Evolutionary conservation across 1,139 yeast genomes (phyloP).

Genomic region (Blastobotrys ciferrii): DNA sequence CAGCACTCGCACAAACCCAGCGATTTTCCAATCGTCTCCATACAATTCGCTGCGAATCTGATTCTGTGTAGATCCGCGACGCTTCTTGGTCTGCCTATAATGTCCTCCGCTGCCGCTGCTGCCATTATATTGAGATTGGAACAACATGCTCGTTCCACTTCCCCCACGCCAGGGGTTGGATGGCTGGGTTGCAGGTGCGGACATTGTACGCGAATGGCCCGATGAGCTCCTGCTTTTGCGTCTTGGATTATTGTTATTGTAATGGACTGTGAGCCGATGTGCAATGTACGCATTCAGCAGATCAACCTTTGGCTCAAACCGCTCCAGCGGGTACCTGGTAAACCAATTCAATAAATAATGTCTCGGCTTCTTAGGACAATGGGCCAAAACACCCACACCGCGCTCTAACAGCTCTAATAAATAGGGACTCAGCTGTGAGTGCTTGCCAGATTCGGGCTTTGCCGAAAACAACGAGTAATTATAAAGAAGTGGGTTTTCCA

Average conservation of each 20-base stretch:
- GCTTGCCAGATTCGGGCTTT: constrained; percentile 3
- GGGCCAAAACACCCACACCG: constrained; percentile 62
- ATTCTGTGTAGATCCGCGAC: constrained; percentile 22
- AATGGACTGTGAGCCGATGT: constrained; percentile 34
- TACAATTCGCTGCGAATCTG: constrained; percentile 59
- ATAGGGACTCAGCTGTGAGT: constrained; percentile 30
- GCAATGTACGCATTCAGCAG: constrained; percentile 40
- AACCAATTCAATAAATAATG: constrained; percentile 60
- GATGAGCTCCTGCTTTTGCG: not conserved
- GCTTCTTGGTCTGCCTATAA: constrained; percentile 30
- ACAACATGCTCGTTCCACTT: not conserved
- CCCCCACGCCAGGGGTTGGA: not conserved
- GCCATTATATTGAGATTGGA: not conserved
- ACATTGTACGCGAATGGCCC: constrained; percentile 1
- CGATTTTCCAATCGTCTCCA: constrained; percentile 78
- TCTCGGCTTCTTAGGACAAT: constrained; percentile 43
- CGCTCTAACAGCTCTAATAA: constrained; percentile 67
- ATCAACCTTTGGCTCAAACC: constrained; percentile 34
- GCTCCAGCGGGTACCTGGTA: constrained; percentile 39
- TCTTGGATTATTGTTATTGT: constrained; percentile 13
- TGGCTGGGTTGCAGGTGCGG: constrained; percentile 7
- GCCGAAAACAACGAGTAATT: constrained; percentile 27
- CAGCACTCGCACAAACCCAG: constrained; percentile 60
- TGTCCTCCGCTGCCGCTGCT: not conserved
- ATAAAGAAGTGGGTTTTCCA: constrained; percentile 35